phyloP scores from a whole-genome alignment of 192 early-diverging fungal species.

The Rhizophagus sp. region DNA sequence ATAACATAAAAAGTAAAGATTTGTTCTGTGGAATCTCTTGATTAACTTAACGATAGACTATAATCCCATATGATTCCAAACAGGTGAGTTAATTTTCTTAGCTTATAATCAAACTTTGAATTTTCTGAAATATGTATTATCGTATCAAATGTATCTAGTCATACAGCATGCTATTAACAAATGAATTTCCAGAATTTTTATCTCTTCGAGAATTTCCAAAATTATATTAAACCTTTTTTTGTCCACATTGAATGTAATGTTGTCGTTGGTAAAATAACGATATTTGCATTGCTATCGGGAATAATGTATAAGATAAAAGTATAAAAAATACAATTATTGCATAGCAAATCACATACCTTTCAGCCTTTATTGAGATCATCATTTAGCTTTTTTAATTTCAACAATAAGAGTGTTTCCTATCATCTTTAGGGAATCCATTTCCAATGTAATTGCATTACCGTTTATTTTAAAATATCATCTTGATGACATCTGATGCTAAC shows the following conservation, averaged over 20 bases:
- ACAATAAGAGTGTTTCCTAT: background rate
- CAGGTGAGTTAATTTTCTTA: constrained; percentile 13
- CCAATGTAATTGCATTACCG: constrained; percentile 7
- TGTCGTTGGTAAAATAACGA: constrained; percentile 15
- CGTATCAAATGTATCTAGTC: too few species aligned
- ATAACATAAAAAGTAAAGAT: constrained; percentile 27
- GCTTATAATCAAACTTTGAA: too few species aligned
- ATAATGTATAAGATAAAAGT: constrained; percentile 19
- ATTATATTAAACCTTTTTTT: too few species aligned
- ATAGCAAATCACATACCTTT: constrained; percentile 3
- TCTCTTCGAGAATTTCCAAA: too few species aligned
- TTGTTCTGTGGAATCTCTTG: background rate
- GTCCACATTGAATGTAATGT: constrained; percentile 12
- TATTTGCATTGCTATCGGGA: constrained; percentile 2
- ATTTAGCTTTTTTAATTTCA: constrained; percentile 8
- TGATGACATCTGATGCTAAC: constrained; percentile 12
- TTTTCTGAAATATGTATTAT: too few species aligned
- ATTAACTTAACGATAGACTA: constrained; percentile 10
- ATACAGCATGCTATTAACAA: too few species aligned
- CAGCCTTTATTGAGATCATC: constrained; percentile 2
- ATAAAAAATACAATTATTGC: constrained; percentile 15
- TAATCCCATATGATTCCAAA: constrained; percentile 19
- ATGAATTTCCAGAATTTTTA: too few species aligned
- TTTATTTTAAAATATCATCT: background rate
- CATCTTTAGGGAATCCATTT: constrained; percentile 4